Base-by-base conservation (phyloP, 2,329 filamentous ascomycete genomes). In the Neofusicoccum kwambonambiense region DNA sequence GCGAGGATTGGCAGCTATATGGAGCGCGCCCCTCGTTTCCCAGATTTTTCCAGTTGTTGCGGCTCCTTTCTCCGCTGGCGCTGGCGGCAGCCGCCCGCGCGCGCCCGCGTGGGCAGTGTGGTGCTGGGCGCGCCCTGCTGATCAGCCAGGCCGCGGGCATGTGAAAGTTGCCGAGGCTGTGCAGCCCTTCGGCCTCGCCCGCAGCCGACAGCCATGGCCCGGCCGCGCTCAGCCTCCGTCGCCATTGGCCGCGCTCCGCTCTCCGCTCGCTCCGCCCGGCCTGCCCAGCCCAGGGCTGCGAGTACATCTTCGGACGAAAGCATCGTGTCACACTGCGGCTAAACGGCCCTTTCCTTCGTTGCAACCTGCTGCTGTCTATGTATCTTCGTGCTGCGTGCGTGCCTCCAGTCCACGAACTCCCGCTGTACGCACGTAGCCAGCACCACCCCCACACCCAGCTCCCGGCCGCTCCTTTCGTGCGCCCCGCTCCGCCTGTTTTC, bases 81-180 rank as follows among this genome's bases (percentile, higher is more conserved):
- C 22, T 22, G 22, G 22, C 22, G 22, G 22, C 22, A 22, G 22
- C 22, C 22, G 22, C 22, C 22, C 22, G 22, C 22, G 22, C 22
- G 52, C 45, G 45, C 27, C 45, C 45, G 45, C 45, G 45, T 49
- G 45, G 45, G 45, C 47, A 13, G 22, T 49, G 15, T 22, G 15
- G 15, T 22, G 9, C 45, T 22, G 17, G n/a, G 17, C 27, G 22
- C 35, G 51, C 34, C 12, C 13, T 15, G 19, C 35, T 41, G 52
- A 27, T 15, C n/a, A 12, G 4, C 35, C 15, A 37, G 31, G 50
- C 31, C 50, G 35, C 35, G 54, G 54, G 56, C 56, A 60, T 60
- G 56, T 60, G 56, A 60, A 60, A 60, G 56, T 35, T 60, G 56
- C 56, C 56, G 56, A 60, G 56, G 56, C 27, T 60, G n/a, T 34